A percentile compares a stretch with the other conserved stretches of the same genome.
Conservation (phyloP, 257 asterid genomes). For the Voacanga thouarsii region DNA sequence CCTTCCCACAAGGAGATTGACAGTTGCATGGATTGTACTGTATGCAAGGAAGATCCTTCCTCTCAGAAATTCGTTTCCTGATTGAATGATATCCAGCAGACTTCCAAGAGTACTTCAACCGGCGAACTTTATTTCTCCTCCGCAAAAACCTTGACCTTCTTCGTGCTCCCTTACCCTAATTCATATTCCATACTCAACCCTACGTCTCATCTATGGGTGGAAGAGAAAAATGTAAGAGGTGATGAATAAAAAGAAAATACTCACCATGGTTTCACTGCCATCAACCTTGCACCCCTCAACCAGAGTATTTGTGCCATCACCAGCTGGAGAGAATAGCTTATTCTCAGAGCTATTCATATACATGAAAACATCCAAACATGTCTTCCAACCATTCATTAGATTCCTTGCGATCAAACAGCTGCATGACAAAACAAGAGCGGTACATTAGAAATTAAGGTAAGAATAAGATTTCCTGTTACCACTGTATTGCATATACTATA, state of each 20-base stretch:
- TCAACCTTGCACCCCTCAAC: constrained; percentile 67
- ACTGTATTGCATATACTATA: background rate
- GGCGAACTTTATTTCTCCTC: constrained; percentile 89
- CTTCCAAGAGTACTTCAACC: constrained; percentile 86
- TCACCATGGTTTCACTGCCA: constrained; percentile 63
- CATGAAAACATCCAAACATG: constrained; percentile 70
- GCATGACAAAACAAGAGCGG: constrained; percentile 36
- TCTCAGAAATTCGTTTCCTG: constrained; percentile 82
- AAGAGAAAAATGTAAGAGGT: constrained; percentile 14
- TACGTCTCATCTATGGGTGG: background rate
- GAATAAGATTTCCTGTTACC: background rate
- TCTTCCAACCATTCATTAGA: constrained; percentile 79
- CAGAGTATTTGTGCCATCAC: constrained; percentile 43
- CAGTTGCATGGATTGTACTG: constrained; percentile 96
- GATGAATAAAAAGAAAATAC: constrained; percentile 28
- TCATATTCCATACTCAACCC: constrained; percentile 15
- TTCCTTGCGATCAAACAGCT: constrained; percentile 96
- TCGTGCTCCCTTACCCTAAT: constrained; percentile 71
- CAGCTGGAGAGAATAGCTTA: constrained; percentile 41
- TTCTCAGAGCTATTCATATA: constrained; percentile 73
- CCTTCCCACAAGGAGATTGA: constrained; percentile 85
- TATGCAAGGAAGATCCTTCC: constrained; percentile 90
- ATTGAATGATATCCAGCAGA: constrained; percentile 86
- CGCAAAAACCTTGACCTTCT: constrained; percentile 89
- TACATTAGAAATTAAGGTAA: constrained; percentile 18